Evolutionary conservation across 2,329 filamentous ascomycete genomes (phyloP).

Genomic region (Tolypocladium paradoxum): DNA sequence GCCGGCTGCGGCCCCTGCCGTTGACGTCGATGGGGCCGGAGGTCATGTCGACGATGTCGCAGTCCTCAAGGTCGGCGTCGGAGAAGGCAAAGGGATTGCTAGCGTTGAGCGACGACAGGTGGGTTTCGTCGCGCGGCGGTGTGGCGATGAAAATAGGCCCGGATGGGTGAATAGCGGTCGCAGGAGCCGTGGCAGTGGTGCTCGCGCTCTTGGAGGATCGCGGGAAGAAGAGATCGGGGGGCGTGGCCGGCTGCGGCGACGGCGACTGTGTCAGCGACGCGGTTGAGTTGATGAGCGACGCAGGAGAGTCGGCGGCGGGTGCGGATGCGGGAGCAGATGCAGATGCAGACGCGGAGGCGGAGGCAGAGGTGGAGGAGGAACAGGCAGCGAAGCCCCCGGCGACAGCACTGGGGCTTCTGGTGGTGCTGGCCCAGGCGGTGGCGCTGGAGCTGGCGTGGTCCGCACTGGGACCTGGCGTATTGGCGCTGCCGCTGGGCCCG

Average conservation of each 20-base stretch:
- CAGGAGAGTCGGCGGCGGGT: constrained; percentile 22
- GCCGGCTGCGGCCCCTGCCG: constrained; percentile 43
- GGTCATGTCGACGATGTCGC: constrained; percentile 40
- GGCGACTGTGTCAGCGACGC: constrained; percentile 23
- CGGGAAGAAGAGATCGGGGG: constrained; percentile 13
- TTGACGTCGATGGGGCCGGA: constrained; percentile 48
- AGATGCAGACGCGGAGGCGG: neutral
- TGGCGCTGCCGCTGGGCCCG: neutral
- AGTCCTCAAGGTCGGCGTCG: constrained; percentile 16
- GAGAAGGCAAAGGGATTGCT: constrained; percentile 13
- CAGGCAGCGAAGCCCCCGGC: constrained; percentile 9
- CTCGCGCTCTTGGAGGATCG: constrained; percentile 5
- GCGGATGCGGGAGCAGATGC: constrained; percentile 10
- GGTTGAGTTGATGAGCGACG: constrained; percentile 19
- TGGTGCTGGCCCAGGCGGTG: constrained; percentile 3
- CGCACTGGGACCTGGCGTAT: neutral
- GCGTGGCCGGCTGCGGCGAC: constrained; percentile 24
- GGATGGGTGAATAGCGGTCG: constrained; percentile 13
- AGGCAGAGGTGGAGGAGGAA: constrained; percentile 1
- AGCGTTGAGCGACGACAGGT: constrained; percentile 12
- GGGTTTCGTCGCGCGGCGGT: constrained; percentile 11
- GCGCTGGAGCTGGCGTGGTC: neutral
- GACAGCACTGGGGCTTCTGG: constrained; percentile 1
- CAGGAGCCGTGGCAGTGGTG: constrained; percentile 7
- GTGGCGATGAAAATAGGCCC: constrained; percentile 26